Evolutionary conservation across 305 asterid species (phyloP).

Genomic region (Euphrasia arctica): DNA sequence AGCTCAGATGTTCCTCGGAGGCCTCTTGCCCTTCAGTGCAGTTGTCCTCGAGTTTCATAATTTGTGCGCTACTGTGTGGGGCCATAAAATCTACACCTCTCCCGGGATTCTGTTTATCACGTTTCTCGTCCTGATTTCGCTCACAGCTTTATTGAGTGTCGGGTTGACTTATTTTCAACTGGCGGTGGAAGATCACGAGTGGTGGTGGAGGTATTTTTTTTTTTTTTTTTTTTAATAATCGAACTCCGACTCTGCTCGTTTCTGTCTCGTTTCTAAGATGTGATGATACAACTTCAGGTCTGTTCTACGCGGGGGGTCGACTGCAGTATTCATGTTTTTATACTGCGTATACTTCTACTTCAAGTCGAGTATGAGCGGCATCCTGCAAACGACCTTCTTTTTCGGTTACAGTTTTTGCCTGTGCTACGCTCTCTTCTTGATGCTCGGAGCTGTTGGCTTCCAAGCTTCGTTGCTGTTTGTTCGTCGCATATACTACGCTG

Average conservation of each 20-base stretch:
- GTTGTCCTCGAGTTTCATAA: conserved; percentile 68
- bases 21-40: conserved; percentile 82
- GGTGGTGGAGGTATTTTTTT: conserved; percentile 86
- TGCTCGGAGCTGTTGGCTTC: conserved; percentile 71
- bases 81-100: conserved; percentile 59
- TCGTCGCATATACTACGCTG: conserved; percentile 53
- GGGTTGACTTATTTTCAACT: conserved; percentile 82
- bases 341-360: conserved; percentile 58
- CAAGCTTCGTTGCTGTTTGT: conserved; percentile 59
- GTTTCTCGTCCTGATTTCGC: conserved; percentile 54
- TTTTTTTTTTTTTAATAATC: not conserved
- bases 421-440: conserved; percentile 77
- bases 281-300: conserved; percentile 54
- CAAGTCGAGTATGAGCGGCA: conserved; percentile 70
- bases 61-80: conserved; percentile 76
- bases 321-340: conserved; percentile 62
- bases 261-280: not conserved
- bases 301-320: conserved; percentile 70
- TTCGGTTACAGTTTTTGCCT: conserved; percentile 67
- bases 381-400: conserved; percentile 59
- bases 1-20: conserved; percentile 76
- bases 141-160: conserved; percentile 59
- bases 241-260: not conserved
- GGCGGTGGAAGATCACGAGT: conserved; percentile 67
- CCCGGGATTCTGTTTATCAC: conserved; percentile 53